A percentile compares a stretch with the other conserved stretches of the same genome.
These are phyloP conservation scores for Verbena officinalis DNA, from an alignment of 257 asterid species.

Conservation along the genomic window DNA sequence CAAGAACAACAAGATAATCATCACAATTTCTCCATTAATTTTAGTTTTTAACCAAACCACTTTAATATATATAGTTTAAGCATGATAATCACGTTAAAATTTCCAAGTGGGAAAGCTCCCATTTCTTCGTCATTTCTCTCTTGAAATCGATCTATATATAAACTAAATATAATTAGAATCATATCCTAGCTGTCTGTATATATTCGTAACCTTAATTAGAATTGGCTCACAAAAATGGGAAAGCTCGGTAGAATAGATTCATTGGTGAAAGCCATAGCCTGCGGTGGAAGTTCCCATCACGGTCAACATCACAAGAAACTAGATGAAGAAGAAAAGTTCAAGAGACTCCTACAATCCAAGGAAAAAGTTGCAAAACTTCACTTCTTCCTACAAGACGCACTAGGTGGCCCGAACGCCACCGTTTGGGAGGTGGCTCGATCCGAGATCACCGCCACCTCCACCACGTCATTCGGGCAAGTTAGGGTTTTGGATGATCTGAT, in stretches of 20 bases:
- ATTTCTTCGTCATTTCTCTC: neutral
- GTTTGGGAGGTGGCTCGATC: conserved; percentile 6
- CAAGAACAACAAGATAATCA: neutral
- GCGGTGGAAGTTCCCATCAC: neutral
- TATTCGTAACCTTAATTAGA: no score
- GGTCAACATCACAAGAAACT: neutral
- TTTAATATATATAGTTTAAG: neutral
- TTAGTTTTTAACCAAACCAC: neutral
- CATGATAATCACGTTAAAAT: neutral
- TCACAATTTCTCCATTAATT: neutral
- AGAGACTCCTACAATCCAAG: neutral
- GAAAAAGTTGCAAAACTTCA: neutral
- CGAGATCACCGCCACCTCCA: neutral
- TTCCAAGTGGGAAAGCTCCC: neutral
- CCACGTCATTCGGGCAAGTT: conserved; percentile 18
- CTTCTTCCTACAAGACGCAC: neutral
- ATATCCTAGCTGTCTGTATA: no score
- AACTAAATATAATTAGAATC: neutral
- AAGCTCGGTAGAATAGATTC: neutral
- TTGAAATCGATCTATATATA: neutral
- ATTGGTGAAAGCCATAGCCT: neutral
- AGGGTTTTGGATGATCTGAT: neutral
- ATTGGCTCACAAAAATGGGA: neutral
- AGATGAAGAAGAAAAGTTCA: neutral
- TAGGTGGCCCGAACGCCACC: conserved; percentile 2